These are phyloP conservation scores for Alternaria panax DNA, from an alignment of 2,329 filamentous ascomycete species.

Conservation along the genomic window DNA sequence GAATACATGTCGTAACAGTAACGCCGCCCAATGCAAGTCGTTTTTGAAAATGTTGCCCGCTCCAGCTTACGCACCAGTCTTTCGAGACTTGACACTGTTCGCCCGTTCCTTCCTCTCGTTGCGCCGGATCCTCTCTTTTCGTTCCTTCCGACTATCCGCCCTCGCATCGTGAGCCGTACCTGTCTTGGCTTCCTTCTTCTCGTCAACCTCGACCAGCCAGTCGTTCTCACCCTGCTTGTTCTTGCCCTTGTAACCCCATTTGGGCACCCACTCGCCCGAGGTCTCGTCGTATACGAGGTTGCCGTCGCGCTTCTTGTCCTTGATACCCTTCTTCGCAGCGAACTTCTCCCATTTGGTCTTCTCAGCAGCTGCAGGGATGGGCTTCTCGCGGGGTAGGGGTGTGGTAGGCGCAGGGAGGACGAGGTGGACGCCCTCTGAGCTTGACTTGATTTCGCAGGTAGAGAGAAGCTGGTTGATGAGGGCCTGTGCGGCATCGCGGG, in stretches of 20 bases:
- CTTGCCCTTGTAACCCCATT: constrained; percentile 93
- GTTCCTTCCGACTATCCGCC: constrained; percentile 67
- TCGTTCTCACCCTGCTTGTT: constrained; percentile 84
- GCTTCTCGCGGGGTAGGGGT: constrained; percentile 86
- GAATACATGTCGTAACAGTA: constrained; percentile 26
- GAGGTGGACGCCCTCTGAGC: constrained; percentile 75
- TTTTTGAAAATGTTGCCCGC: constrained; percentile 13
- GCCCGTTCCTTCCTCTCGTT: constrained; percentile 54
- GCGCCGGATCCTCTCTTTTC: constrained; percentile 56
- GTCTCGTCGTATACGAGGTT: constrained; percentile 86
- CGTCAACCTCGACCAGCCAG: constrained; percentile 92
- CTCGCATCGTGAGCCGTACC: constrained; percentile 66
- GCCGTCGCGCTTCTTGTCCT: constrained; percentile 81
- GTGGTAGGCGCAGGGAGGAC: constrained; percentile 75
- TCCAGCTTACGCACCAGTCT: constrained; percentile 45
- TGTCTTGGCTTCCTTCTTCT: constrained; percentile 70
- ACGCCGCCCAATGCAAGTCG: constrained; percentile 43
- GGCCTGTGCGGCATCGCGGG: constrained; percentile 88
- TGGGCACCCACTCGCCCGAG: constrained; percentile 86
- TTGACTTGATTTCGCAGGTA: constrained; percentile 80
- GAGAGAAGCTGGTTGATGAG: constrained; percentile 94
- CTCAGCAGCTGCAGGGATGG: constrained; percentile 79
- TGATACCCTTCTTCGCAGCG: constrained; percentile 96
- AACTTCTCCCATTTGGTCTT: constrained; percentile 97
- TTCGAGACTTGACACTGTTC: constrained; percentile 73